phyloP scores from a whole-genome alignment of 1,284 basidiomycete species.

The Moniliophthora roreri region DNA sequence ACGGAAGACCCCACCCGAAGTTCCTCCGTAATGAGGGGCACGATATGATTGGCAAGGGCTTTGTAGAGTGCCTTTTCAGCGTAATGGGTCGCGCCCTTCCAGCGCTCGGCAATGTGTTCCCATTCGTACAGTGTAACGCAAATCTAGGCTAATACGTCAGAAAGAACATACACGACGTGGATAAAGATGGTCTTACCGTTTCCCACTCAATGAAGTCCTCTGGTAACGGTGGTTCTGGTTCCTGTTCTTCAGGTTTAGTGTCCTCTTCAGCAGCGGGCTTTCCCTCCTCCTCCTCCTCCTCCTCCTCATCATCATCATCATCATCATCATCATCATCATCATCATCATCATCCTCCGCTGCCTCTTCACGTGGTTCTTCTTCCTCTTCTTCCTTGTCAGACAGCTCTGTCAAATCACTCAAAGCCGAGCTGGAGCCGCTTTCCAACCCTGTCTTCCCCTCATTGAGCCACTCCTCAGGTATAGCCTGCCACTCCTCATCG shows the following conservation, averaged over 20 bases:
- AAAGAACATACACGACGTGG: conserved; percentile 1
- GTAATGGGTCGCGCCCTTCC: conserved; percentile 75
- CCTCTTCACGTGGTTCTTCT: conserved; percentile 21
- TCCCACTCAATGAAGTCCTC: conserved; percentile 81
- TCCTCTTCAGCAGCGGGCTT: conserved; percentile 11
- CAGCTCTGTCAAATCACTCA: conserved; percentile 73
- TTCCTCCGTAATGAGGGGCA: conserved; percentile 65
- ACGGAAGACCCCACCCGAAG: conserved; percentile 47
- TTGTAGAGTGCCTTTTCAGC: conserved; percentile 78
- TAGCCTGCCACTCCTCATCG: conserved; percentile 74
- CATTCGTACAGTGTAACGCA: conserved; percentile 81
- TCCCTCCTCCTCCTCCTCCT: conserved; percentile 12
- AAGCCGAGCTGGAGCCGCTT: conserved; percentile 48
- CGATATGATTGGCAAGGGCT: conserved; percentile 60
- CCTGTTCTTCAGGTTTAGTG: conserved; percentile 20
- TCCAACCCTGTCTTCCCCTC: conserved; percentile 53
- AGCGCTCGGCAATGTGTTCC: conserved; percentile 72
- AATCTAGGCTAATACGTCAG: conserved; percentile 48
- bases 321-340: conserved; percentile 20
- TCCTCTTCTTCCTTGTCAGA: conserved; percentile 38
- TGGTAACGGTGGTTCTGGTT: conserved; percentile 31
- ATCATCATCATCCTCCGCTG: conserved; percentile 15
- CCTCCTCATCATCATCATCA: conserved; percentile 16
- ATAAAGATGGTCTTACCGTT: conserved; percentile 51
- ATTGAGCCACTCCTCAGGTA: conserved; percentile 74